These are phyloP conservation scores for Rhodomyrtus psidioides DNA, from an alignment of 441 rosid species.

Conservation along the genomic window DNA sequence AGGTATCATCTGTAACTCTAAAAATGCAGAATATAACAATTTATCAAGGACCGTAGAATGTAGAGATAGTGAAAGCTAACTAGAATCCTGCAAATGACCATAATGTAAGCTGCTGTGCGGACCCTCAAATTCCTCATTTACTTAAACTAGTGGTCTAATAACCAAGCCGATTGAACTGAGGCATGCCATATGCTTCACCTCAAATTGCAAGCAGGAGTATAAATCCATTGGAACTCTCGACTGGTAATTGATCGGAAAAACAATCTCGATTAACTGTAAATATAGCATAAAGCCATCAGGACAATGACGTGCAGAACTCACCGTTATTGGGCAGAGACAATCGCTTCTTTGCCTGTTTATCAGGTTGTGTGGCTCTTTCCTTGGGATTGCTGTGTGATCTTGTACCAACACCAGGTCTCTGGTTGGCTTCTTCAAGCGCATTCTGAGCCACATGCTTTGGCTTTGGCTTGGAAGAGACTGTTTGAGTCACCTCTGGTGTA, in stretches of 20 bases:
- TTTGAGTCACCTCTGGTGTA: slow-evolving; percentile 36
- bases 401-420: slow-evolving; percentile 36
- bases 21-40: background rate
- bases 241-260: background rate
- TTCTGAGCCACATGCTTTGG: slow-evolving; percentile 38
- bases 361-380: slow-evolving; percentile 53
- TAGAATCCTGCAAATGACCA: background rate
- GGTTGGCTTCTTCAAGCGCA: slow-evolving; percentile 43
- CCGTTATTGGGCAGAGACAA: slow-evolving; percentile 77
- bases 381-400: slow-evolving; percentile 95
- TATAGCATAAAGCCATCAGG: background rate
- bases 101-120: background rate
- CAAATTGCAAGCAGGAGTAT: background rate
- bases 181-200: background rate
- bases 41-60: background rate
- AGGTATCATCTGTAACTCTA: background rate
- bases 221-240: background rate
- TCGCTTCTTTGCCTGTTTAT: slow-evolving; percentile 57
- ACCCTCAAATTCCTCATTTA: background rate
- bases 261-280: background rate
- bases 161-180: background rate
- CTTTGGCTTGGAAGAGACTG: slow-evolving; percentile 36
- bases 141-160: background rate
- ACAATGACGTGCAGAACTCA: slow-evolving; percentile 14
- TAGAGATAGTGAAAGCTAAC: background rate